Percentiles rank a stretch among this genome's conserved stretches.
Conservation (phyloP, 345 rosid genomes). For the Toxicodendron radicans region DNA sequence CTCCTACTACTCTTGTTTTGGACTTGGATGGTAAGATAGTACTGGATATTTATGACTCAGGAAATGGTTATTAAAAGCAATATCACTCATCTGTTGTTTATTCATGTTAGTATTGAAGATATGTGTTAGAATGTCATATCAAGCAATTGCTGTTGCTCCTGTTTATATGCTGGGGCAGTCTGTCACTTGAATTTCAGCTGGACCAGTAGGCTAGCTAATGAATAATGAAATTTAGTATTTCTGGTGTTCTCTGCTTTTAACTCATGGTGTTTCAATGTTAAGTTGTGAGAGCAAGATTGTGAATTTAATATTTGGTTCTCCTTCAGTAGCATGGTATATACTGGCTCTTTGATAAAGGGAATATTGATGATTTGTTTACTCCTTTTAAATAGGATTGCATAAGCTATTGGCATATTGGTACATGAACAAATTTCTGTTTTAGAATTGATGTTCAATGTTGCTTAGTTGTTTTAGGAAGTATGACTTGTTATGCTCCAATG, state of each 20-base stretch:
- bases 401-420: slow-evolving; percentile 3
- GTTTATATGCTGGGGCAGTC: neutral
- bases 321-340: neutral
- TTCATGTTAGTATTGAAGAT: neutral
- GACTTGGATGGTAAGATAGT: slow-evolving; percentile 89
- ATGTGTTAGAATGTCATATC: neutral
- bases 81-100: slow-evolving; percentile 1
- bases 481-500: neutral
- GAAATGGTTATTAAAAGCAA: neutral
- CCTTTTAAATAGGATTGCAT: neutral
- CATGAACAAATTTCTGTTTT: slow-evolving; percentile 2
- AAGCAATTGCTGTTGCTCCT: neutral
- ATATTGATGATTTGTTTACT: neutral
- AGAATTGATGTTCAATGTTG: neutral
- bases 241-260: neutral
- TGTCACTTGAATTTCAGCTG: neutral
- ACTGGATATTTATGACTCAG: neutral
- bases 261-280: neutral
- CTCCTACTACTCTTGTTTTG: slow-evolving; percentile 85
- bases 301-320: slow-evolving; percentile 2
- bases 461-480: neutral
- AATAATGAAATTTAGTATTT: neutral
- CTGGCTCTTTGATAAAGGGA: neutral
- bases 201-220: neutral
- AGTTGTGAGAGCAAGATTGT: neutral